Base-by-base conservation (phyloP, 441 rosid species). In the Erysimum pusillum region DNA sequence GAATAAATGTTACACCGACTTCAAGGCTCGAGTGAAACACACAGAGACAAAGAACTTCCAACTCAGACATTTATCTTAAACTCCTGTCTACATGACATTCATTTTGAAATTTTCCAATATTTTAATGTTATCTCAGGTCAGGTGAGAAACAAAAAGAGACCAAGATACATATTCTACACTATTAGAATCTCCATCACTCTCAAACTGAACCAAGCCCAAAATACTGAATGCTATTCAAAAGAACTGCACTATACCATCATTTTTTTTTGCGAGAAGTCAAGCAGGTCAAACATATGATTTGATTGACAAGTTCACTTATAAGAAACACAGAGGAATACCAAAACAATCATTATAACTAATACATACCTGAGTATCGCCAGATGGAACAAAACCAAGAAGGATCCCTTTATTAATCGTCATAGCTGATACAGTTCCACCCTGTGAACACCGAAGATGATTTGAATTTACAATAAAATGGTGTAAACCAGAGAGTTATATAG, bases 391-490 rank as follows among this genome's bases (percentile, higher is more conserved):
- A 0, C 94, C 99, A 60, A 93, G 89, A 78, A 95, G 87, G 59
- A 95, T 82, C 68, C 99, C 99, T 81, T 82, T 85, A 64, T 91
- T 84, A 69, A 93, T 90, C 31, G 99, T 89, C 99, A 95, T 91
- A 60, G 99, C 94, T 14, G 98, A 86, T 76, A 93, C 97, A 71
- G 75, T 80, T 79, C 99, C 99, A 44, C 99, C 98, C 97, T 95
- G 83, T 59, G 73, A 76, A 76, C 13, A 79, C 57, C 70, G 60
- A 80, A 72, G 46, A 77, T 48, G 56, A 38, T 14, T 3, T 9
- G 14, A 35, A 69, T 12, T 20, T 6, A 61, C 56, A 56, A 18
- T 9, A n/a, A 31, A 58, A 66, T 13, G 3, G 13, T 38, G 22
- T 11, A 39, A 58, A 77, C 41, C 56, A 48, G 68, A 71, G 63